Evolutionary conservation across 495 filamentous ascomycete species (phyloP).

Genomic region (Daldinia grandis): DNA sequence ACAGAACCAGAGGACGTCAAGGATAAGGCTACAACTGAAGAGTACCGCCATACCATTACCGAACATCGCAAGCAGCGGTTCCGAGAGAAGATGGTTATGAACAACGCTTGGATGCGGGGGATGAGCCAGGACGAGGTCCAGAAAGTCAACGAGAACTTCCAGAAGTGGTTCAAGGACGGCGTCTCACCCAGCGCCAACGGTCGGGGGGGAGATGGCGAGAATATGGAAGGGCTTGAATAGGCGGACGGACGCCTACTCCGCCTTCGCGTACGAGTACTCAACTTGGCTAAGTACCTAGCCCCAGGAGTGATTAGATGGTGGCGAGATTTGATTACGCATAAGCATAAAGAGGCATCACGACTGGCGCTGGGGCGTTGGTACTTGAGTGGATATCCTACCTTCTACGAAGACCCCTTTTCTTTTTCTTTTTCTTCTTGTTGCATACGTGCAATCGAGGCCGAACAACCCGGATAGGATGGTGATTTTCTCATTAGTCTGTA

Average conservation of each 20-base stretch:
- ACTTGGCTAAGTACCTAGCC: background rate
- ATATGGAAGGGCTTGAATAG: constrained; percentile 41
- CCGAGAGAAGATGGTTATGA: constrained; percentile 76
- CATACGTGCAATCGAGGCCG: background rate
- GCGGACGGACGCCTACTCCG: background rate
- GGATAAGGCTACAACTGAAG: constrained; percentile 52
- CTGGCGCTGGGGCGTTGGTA: constrained; percentile 22
- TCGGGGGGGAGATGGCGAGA: constrained; percentile 31
- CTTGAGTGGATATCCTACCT: background rate
- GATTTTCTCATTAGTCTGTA: background rate
- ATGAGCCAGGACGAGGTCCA: constrained; percentile 76
- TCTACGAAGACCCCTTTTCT: background rate
- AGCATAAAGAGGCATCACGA: constrained; percentile 19
- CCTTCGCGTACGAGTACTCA: background rate
- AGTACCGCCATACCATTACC: constrained; percentile 57
- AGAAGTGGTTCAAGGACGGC: constrained; percentile 58
- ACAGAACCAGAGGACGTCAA: constrained; percentile 44
- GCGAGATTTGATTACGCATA: constrained; percentile 18
- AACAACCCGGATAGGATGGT: background rate
- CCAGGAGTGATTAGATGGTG: background rate
- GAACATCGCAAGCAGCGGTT: constrained; percentile 69
- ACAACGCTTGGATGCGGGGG: constrained; percentile 78
- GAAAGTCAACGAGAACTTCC: constrained; percentile 69
- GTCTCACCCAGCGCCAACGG: constrained; percentile 26
- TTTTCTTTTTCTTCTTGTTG: background rate